Evolutionary conservation across 768 basidiomycete genomes (phyloP).

Genomic region (Hirschioporus abietinus): DNA sequence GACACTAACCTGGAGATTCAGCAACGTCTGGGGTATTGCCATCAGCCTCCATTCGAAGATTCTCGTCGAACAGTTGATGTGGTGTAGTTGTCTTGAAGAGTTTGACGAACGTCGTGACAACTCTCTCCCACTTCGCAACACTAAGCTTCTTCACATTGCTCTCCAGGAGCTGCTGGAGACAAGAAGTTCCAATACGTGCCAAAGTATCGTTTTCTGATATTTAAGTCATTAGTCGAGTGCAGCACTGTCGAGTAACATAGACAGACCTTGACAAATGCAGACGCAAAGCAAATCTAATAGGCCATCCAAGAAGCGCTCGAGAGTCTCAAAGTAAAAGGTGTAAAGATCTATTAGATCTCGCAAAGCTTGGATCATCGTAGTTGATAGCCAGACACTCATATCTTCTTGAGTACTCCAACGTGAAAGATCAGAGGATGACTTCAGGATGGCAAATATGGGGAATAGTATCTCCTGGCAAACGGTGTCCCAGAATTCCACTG

Average conservation of each 20-base stretch:
- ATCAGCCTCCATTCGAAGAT: constrained; percentile 79
- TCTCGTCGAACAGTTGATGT: constrained; percentile 93
- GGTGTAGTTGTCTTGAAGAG: constrained; percentile 98
- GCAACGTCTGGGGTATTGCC: constrained; percentile 46
- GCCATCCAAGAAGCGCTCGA: constrained; percentile 91
- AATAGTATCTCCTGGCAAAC: constrained; percentile 94
- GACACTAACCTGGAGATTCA: constrained; percentile 33
- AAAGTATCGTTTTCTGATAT: constrained; percentile 91
- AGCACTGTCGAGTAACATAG: neutral
- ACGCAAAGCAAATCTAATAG: constrained; percentile 88
- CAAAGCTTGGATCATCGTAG: constrained; percentile 97
- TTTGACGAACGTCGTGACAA: constrained; percentile 88
- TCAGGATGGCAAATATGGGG: constrained; percentile 95
- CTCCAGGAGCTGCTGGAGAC: constrained; percentile 92
- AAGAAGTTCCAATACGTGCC: constrained; percentile 95
- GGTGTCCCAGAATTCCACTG: constrained; percentile 96
- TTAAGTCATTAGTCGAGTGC: constrained; percentile 10
- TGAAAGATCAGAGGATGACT: constrained; percentile 86
- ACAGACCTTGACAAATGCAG: constrained; percentile 95
- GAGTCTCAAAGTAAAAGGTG: constrained; percentile 87
- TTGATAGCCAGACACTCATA: constrained; percentile 99
- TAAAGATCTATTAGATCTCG: constrained; percentile 94
- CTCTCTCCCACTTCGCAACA: constrained; percentile 81
- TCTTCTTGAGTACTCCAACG: constrained; percentile 96
- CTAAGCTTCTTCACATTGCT: constrained; percentile 87